phyloP scores from a whole-genome alignment of 768 basidiomycete genomes.

The Leucocoprinus sp. region DNA sequence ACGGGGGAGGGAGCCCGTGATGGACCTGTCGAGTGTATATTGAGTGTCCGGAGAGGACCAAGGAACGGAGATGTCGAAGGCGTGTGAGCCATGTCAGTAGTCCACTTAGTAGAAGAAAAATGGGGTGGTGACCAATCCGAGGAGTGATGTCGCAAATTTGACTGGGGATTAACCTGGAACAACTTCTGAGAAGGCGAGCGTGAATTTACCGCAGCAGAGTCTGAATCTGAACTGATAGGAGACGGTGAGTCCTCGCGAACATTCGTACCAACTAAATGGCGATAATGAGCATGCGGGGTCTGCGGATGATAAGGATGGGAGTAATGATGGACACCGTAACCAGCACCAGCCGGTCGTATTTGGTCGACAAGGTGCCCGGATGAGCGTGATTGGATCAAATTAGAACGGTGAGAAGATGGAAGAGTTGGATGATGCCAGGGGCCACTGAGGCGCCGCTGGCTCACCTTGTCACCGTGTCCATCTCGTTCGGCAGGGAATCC shows the following conservation, averaged over 20 bases:
- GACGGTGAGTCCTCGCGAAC: slow-evolving; percentile 58
- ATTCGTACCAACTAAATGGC: slow-evolving; percentile 19
- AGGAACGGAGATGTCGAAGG: slow-evolving; percentile 78
- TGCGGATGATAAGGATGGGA: slow-evolving; percentile 39
- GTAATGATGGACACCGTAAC: slow-evolving; percentile 21
- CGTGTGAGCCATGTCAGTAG: slow-evolving; percentile 38
- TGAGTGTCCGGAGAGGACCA: slow-evolving; percentile 65
- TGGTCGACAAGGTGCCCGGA: slow-evolving; percentile 35
- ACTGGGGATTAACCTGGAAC: no score
- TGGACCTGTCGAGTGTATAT: slow-evolving; percentile 62
- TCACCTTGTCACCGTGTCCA: slow-evolving; percentile 14
- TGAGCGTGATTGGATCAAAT: slow-evolving; percentile 29
- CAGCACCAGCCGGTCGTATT: slow-evolving; percentile 18
- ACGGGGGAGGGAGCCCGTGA: slow-evolving; percentile 70
- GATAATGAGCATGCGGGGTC: slow-evolving; percentile 27
- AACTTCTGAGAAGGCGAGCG: slow-evolving; percentile 28
- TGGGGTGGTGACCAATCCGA: slow-evolving; percentile 25
- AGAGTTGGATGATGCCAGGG: slow-evolving; percentile 41
- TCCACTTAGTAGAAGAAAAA: slow-evolving; percentile 22
- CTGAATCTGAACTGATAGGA: slow-evolving; percentile 63
- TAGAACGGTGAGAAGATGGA: slow-evolving; percentile 22
- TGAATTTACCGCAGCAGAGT: slow-evolving; percentile 26
- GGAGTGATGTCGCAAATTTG: slow-evolving; percentile 15
- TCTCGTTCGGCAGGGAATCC: slow-evolving; percentile 32
- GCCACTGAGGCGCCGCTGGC: slow-evolving; percentile 42